Base-by-base conservation (phyloP, 768 basidiomycete genomes). In the Naganishia randhawae region DNA sequence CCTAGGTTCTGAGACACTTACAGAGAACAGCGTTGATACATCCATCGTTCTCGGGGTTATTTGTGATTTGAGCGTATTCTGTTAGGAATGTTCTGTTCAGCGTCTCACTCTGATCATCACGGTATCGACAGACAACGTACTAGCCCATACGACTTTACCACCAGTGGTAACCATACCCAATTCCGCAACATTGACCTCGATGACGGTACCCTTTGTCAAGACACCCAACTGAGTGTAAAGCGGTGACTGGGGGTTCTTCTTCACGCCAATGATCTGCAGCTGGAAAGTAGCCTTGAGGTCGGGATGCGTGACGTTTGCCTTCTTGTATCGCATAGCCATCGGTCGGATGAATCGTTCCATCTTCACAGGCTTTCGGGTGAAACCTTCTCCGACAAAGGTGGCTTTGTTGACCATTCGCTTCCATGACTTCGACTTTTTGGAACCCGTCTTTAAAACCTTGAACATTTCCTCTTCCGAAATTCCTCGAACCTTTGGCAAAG, bases 391-490 rank as follows among this genome's bases (percentile, higher is more conserved):
- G 35, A 99, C 96, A 76, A 98, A 99, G 10, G 96, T 99, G 35
- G 96, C 96, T 81, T 99, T 99, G 66, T 92, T 96, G 69, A 99
- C 91, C 93, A 98, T 97, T 73, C 93, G 87, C 83, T 99, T 99
- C 96, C 96, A 99, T 19, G 90, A 85, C 81, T 98, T 99, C 76
- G 86, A 87, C 82, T 92, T 96, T 77, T 85, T 89, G 83, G 97
- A 97, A 65, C 96, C 96, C 0, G 95, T 93, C 84, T 92, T 91
- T 84, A 99, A 83, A 33, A 99, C 96, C 84, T 94, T 97, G 85
- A 99, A 99, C 90, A 93, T 96, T 84, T 99, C 96, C 75, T 98
- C 96, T 80, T 99, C 96, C 17, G 95, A 94, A 73, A 99, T 97
- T 22, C 96, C 96, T 68, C 95, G 84, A 63, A 99, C 96, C 82